Conservation (phyloP, 768 basidiomycete species). For the Chalciporus pseudorubinellus region DNA sequence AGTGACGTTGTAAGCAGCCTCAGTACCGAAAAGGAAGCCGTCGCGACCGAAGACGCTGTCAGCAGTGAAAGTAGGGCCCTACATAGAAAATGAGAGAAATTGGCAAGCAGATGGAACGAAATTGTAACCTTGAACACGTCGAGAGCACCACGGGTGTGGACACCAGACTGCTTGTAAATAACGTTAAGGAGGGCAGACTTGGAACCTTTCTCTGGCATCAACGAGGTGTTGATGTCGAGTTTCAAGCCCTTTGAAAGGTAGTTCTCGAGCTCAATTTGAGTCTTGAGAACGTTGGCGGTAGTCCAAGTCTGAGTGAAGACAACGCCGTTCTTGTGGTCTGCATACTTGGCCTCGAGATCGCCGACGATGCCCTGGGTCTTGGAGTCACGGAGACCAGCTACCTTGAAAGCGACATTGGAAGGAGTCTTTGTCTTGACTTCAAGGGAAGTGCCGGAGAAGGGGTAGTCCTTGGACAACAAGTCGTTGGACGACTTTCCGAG, state of each 20-base stretch:
- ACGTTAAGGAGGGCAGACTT: slow-evolving; percentile 84
- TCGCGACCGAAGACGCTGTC: slow-evolving; percentile 95
- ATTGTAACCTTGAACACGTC: slow-evolving; percentile 87
- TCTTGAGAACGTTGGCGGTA: slow-evolving; percentile 88
- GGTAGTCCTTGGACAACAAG: slow-evolving; percentile 90
- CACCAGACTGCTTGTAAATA: slow-evolving; percentile 92
- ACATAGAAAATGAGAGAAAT: slow-evolving; percentile 1
- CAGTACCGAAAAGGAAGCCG: slow-evolving; percentile 95
- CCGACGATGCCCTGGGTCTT: slow-evolving; percentile 73
- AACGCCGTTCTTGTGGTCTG: slow-evolving; percentile 88
- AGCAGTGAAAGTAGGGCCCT: slow-evolving; percentile 97
- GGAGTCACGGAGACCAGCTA: slow-evolving; percentile 76
- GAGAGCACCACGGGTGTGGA: slow-evolving; percentile 87
- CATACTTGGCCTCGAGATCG: slow-evolving; percentile 95
- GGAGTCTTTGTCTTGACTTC: slow-evolving; percentile 90
- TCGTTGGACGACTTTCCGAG: slow-evolving; percentile 98
- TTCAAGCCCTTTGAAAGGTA: slow-evolving; percentile 97
- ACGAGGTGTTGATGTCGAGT: slow-evolving; percentile 80
- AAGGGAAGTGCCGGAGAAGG: slow-evolving; percentile 65
- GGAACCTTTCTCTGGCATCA: slow-evolving; percentile 82
- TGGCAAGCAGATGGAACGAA: slow-evolving; percentile 1
- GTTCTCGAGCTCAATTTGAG: slow-evolving; percentile 93
- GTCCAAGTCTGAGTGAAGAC: slow-evolving; percentile 96
- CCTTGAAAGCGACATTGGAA: slow-evolving; percentile 91
- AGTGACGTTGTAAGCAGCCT: slow-evolving; percentile 95